Base-by-base conservation (phyloP, 805 yeast genomes). In the Yamadazyma paraphyllophila region DNA sequence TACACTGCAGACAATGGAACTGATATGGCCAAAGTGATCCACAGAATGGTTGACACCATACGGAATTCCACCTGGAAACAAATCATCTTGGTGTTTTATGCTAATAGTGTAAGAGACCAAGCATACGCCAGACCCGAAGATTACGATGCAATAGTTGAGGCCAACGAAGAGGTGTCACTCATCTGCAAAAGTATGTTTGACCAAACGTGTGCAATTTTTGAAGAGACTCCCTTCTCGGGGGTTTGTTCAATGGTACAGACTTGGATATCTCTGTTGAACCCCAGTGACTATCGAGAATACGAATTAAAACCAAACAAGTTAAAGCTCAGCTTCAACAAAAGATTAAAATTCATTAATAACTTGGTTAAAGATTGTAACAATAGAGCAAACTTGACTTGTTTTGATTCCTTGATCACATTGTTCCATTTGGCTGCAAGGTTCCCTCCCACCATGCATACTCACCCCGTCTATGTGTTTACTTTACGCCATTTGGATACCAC, bases 1-100 rank as follows among this genome's bases (percentile, higher is more conserved):
- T 67, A 61, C 53, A 56, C 61, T 9, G 52, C 56, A 14, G 58
- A 50, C 2, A 63, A 59, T 34, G 59, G 62, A 9, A 48, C 52
- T 31, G 39, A 44, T 7, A 56, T 58, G 48, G 59, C 65, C n/a
- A 44, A 47, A 10, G 55, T 55, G 29, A 51, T 60, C 16, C 49
- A 54, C 42, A 53, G 52, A 14, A 52, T 60, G 7, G 44, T 69
- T 11, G 63, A 66, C 2, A 55, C 48, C 37, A 58, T 71, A 25
- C 59, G 57, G 39, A 63, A 68, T 36, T 58, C 44, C 36, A 57
- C 65, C 13, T 71, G 76, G 75, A 65, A 60, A 50, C 66, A 66
- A 47, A 61, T 64, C 6, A 56, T 66, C 20, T 48, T 71, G 9
- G 63, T 63, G 14, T 68, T 66, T 42, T 59, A 58, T 41, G 52